Evolutionary conservation across 2,329 filamentous ascomycete species (phyloP).

Genomic region (Ophiostoma sp.): DNA sequence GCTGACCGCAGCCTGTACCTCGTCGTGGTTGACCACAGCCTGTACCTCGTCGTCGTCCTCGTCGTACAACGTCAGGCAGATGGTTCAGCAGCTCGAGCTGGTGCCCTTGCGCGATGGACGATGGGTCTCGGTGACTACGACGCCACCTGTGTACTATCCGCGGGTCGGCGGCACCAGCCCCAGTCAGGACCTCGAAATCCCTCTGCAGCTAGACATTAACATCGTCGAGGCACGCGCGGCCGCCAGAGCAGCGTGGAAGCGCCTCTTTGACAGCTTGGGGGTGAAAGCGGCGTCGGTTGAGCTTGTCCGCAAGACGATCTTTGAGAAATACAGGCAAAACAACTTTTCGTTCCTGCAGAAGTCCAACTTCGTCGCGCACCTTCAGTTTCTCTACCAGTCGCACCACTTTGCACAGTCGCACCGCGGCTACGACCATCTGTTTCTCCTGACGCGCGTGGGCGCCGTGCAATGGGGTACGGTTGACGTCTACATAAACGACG

Average conservation of each 20-base stretch:
- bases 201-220: neutral
- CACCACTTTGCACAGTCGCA: neutral
- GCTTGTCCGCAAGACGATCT: neutral
- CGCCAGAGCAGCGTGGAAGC: neutral
- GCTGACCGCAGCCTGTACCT: neutral
- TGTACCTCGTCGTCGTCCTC: neutral
- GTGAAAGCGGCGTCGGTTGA: neutral
- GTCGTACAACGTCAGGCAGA: neutral
- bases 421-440: neutral
- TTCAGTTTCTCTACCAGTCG: conserved; percentile 3
- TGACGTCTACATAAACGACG: neutral
- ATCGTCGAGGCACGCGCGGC: neutral
- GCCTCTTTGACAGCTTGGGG: conserved; percentile 8
- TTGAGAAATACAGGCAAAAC: neutral
- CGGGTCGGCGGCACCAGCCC: neutral
- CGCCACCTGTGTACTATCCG: conserved; percentile 12
- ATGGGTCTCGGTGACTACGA: neutral
- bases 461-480: neutral
- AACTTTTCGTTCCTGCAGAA: neutral
- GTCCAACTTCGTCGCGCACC: neutral
- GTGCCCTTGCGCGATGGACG: neutral
- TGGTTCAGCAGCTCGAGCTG: neutral
- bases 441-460: neutral
- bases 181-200: neutral
- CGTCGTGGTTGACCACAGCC: neutral